Conservation (phyloP, 1,139 yeast species). For the Kodamaea sp. region DNA sequence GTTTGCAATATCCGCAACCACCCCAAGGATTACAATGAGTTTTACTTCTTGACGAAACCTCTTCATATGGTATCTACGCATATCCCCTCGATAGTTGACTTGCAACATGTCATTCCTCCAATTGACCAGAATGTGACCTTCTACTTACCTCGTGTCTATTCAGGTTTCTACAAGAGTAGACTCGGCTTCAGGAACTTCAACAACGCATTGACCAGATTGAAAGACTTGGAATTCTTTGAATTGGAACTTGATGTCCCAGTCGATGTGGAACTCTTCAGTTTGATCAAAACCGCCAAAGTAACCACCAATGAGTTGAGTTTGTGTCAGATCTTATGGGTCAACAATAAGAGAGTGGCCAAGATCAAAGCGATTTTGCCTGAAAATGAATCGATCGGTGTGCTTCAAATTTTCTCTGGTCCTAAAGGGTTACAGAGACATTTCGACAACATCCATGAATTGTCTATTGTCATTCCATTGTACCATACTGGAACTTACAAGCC, state of each 20-base stretch:
- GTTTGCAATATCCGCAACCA: constrained; percentile 36
- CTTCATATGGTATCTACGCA: constrained; percentile 77
- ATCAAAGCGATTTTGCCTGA: constrained; percentile 82
- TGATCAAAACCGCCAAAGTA: constrained; percentile 53
- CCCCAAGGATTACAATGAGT: constrained; percentile 40
- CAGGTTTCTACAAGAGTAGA: constrained; percentile 67
- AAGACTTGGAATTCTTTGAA: constrained; percentile 78
- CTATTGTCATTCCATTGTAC: constrained; percentile 74
- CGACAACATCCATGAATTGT: constrained; percentile 65
- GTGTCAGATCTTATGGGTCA: constrained; percentile 75
- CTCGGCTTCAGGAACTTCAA: constrained; percentile 68
- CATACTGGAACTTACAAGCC: constrained; percentile 69
- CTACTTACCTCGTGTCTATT: constrained; percentile 81
- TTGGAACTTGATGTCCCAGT: constrained; percentile 70
- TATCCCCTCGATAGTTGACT: constrained; percentile 73
- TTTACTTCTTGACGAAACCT: constrained; percentile 81
- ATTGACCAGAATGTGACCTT: constrained; percentile 76
- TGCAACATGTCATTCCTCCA: constrained; percentile 86
- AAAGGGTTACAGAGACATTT: constrained; percentile 63
- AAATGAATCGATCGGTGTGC: constrained; percentile 63
- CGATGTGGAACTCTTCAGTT: constrained; percentile 63
- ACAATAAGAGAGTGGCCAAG: constrained; percentile 65
- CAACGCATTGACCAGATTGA: constrained; percentile 71
- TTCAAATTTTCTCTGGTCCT: constrained; percentile 74
- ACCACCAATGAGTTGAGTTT: constrained; percentile 59